Evolutionary conservation across 2,329 filamentous ascomycete species (phyloP).

Genomic region (Colletotrichum endophyticum): DNA sequence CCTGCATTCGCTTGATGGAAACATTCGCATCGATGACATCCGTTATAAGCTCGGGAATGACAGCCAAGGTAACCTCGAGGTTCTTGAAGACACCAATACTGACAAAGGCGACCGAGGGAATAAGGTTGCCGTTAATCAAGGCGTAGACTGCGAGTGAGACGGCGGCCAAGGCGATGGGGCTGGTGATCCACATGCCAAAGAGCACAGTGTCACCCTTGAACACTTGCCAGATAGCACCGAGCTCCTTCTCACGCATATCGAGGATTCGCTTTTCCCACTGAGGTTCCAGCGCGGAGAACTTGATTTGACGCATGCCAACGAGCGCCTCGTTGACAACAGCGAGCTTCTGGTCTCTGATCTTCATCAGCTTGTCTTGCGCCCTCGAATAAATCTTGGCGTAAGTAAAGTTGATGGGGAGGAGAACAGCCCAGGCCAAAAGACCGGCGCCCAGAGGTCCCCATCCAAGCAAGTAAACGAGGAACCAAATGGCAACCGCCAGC

Average conservation of each 20-base stretch:
- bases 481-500: conserved; percentile 67
- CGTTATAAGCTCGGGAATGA: conserved; percentile 76
- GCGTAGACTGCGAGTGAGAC: conserved; percentile 74
- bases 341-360: conserved; percentile 76
- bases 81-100: conserved; percentile 76
- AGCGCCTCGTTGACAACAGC: conserved; percentile 78
- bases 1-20: conserved; percentile 74
- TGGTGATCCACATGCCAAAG: conserved; percentile 73
- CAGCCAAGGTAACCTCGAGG: conserved; percentile 73
- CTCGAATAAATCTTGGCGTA: conserved; percentile 68
- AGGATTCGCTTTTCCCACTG: conserved; percentile 76
- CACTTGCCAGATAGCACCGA: conserved; percentile 68
- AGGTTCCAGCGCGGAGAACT: conserved; percentile 77
- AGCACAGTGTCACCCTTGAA: conserved; percentile 69
- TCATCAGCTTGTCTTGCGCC: conserved; percentile 75
- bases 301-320: conserved; percentile 83
- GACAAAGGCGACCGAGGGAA: conserved; percentile 79
- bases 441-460: conserved; percentile 73
- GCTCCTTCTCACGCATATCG: conserved; percentile 67
- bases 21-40: conserved; percentile 74
- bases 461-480: conserved; percentile 73
- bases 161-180: conserved; percentile 75
- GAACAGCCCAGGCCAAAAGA: conserved; percentile 65
- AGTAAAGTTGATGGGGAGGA: conserved; percentile 72
- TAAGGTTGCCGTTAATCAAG: conserved; percentile 63